Conservation (phyloP, 805 yeast species). For the Debaryomyces tyrocola region DNA sequence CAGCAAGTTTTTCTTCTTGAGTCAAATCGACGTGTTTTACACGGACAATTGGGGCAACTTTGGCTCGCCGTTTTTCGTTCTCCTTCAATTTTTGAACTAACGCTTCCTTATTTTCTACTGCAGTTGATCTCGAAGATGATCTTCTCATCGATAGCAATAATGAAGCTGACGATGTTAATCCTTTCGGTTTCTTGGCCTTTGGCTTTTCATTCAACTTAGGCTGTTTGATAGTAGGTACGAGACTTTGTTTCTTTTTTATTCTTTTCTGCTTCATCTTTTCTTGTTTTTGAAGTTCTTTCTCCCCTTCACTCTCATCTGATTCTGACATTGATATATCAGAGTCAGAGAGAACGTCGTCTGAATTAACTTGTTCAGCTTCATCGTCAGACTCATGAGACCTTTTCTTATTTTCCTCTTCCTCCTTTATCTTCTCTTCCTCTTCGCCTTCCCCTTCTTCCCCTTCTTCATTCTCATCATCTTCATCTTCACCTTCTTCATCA, state of each 20-base stretch:
- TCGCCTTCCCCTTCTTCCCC: constrained; percentile 20
- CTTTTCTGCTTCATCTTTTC: constrained; percentile 36
- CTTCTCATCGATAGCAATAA: constrained; percentile 57
- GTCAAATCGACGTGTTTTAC: constrained; percentile 54
- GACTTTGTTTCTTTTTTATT: constrained; percentile 18
- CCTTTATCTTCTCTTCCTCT: constrained; percentile 11
- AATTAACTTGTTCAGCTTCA: constrained; percentile 20
- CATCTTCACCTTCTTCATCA: constrained; percentile 17
- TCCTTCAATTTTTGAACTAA: constrained; percentile 69
- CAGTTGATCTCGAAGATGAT: constrained; percentile 74
- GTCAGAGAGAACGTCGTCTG: constrained; percentile 56
- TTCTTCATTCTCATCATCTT: constrained; percentile 14
- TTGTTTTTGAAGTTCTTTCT: constrained; percentile 53
- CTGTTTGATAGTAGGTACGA: constrained; percentile 34
- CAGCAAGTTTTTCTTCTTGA: constrained; percentile 71
- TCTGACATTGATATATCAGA: constrained; percentile 53
- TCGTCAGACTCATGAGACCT: constrained; percentile 19
- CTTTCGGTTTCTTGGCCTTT: constrained; percentile 28
- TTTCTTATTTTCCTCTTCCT: constrained; percentile 14
- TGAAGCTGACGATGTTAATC: constrained; percentile 43
- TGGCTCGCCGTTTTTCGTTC: constrained; percentile 61
- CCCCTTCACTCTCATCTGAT: constrained; percentile 69
- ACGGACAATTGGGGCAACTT: constrained; percentile 42
- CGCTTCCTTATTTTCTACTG: constrained; percentile 74
- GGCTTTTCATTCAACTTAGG: constrained; percentile 23